Conservation (phyloP, 805 yeast genomes). For the Candida patagonica region DNA sequence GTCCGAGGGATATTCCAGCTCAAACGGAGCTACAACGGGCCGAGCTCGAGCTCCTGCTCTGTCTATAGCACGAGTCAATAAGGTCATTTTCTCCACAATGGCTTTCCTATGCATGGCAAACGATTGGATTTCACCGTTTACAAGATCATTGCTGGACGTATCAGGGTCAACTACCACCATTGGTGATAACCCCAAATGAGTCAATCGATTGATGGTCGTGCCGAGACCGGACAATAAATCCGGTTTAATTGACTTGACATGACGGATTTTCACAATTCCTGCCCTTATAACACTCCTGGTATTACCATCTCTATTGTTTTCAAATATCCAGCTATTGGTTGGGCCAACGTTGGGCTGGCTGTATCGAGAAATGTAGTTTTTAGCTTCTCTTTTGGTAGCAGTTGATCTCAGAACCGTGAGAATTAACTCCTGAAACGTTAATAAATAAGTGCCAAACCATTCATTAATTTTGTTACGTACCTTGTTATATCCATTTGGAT, state of each 20-base stretch:
- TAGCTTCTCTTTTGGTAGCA: constrained; percentile 89
- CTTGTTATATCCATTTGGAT: neutral
- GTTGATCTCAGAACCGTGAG: constrained; percentile 78
- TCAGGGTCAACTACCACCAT: constrained; percentile 49
- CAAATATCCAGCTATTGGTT: constrained; percentile 20
- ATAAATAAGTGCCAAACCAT: neutral
- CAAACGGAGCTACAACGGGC: constrained; percentile 32
- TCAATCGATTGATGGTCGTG: constrained; percentile 45
- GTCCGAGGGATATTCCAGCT: constrained; percentile 13
- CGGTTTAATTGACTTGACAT: constrained; percentile 18
- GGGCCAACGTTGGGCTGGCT: neutral
- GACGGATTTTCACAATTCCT: constrained; percentile 47
- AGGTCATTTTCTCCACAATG: constrained; percentile 14
- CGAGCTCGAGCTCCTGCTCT: constrained; percentile 17
- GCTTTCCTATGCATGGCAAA: constrained; percentile 22
- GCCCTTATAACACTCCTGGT: constrained; percentile 28
- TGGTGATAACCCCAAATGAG: constrained; percentile 65
- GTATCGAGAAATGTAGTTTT: constrained; percentile 68
- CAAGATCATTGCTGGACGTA: constrained; percentile 20
- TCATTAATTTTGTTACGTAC: neutral
- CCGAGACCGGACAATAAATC: constrained; percentile 34
- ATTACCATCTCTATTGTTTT: constrained; percentile 8
- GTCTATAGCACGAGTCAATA: constrained; percentile 16
- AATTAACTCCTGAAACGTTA: constrained; percentile 36
- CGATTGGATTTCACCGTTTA: constrained; percentile 17